These are phyloP conservation scores for Mollisia scopiformis DNA, from an alignment of 2,329 filamentous ascomycete species.

Conservation along the genomic window DNA sequence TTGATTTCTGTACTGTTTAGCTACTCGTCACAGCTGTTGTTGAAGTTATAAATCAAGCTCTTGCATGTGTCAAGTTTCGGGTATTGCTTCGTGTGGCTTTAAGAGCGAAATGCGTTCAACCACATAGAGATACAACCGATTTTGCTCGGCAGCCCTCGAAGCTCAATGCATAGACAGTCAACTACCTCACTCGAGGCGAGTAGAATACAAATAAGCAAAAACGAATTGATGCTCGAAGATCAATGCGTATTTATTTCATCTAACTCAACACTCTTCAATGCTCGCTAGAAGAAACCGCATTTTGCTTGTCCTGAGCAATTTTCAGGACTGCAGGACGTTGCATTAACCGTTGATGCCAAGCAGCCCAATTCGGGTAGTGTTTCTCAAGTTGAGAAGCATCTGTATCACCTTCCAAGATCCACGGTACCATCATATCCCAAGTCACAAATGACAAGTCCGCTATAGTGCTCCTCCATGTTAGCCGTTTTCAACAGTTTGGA, in stretches of 20 bases:
- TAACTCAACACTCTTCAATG: background rate
- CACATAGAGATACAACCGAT: too few species aligned
- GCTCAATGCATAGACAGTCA: too few species aligned
- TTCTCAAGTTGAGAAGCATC: constrained; percentile 22
- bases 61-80: too few species aligned
- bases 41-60: too few species aligned
- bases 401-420: constrained; percentile 16
- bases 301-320: constrained; percentile 18
- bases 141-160: too few species aligned
- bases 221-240: background rate
- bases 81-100: too few species aligned
- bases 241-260: background rate
- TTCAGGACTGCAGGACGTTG: constrained; percentile 22
- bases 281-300: constrained; percentile 10
- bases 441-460: constrained; percentile 37
- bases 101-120: too few species aligned
- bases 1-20: too few species aligned
- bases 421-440: constrained; percentile 14
- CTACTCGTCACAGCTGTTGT: too few species aligned
- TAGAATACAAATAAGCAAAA: background rate
- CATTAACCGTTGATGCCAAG: constrained; percentile 22
- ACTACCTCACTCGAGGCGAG: background rate
- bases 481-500: background rate
- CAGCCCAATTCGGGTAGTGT: constrained; percentile 24
- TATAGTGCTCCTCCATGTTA: constrained; percentile 32